Evolutionary conservation across 805 yeast species (phyloP).

Genomic region (Wickerhamomyces queroliae): DNA sequence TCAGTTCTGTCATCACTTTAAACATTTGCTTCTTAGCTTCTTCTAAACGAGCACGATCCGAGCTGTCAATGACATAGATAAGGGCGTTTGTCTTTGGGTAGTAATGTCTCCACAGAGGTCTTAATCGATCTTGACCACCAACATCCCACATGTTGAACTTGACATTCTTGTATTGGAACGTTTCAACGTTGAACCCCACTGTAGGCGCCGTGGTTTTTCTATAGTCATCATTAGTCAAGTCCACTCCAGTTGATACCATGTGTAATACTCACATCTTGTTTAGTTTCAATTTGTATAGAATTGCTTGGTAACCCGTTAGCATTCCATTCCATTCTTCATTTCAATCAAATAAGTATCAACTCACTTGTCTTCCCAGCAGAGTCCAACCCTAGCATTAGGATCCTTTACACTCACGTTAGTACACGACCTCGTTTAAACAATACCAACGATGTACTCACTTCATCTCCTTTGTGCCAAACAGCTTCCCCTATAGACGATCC

Average conservation of each 20-base stretch:
- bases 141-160: constrained; percentile 91
- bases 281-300: constrained; percentile 74
- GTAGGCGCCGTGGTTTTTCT: constrained; percentile 78
- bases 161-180: constrained; percentile 74
- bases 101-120: constrained; percentile 94
- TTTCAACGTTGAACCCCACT: constrained; percentile 90
- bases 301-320: constrained; percentile 34
- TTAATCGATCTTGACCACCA: constrained; percentile 90
- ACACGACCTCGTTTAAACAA: neutral
- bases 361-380: constrained; percentile 81
- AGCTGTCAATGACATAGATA: constrained; percentile 84
- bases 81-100: constrained; percentile 90
- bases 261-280: constrained; percentile 43
- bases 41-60: constrained; percentile 64
- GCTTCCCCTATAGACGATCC: constrained; percentile 33
- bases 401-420: constrained; percentile 26
- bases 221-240: neutral
- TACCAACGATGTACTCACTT: constrained; percentile 16
- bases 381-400: constrained; percentile 88
- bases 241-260: too few species aligned
- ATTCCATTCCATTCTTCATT: neutral
- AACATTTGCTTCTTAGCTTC: constrained; percentile 75
- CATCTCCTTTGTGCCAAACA: constrained; percentile 50
- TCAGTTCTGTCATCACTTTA: constrained; percentile 77
- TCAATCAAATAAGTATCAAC: neutral